phyloP scores from a whole-genome alignment of 306 rosid species.

The Malus asiatica region DNA sequence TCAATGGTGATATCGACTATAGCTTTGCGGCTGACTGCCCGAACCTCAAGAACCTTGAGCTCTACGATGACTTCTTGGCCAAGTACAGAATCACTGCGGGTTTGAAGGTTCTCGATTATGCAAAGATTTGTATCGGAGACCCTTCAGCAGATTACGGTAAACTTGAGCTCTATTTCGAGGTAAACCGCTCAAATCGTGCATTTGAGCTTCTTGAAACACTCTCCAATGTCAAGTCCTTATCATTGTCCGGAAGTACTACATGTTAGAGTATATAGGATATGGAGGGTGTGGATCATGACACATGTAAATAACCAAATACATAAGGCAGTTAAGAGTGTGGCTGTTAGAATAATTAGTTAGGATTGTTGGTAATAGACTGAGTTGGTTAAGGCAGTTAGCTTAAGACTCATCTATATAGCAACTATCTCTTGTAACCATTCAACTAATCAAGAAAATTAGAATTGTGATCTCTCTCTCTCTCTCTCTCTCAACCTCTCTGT shows the following conservation, averaged over 20 bases:
- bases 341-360: too few species aligned
- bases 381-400: too few species aligned
- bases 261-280: too few species aligned
- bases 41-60: background rate
- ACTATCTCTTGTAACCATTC: too few species aligned
- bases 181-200: background rate
- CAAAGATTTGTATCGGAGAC: background rate
- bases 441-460: too few species aligned
- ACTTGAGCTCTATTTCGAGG: background rate
- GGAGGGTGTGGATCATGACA: too few species aligned
- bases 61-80: constrained; percentile 6
- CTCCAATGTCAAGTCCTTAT: background rate
- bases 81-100: background rate
- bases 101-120: background rate
- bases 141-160: background rate
- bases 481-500: too few species aligned
- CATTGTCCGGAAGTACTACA: background rate
- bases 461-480: too few species aligned
- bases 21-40: constrained; percentile 1
- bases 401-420: too few species aligned
- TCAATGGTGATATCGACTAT: background rate
- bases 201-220: constrained; percentile 2
- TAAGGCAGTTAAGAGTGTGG: too few species aligned
- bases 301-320: too few species aligned
- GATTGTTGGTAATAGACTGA: too few species aligned